These are phyloP conservation scores for Epichloe coenophiala DNA, from an alignment of 2,329 filamentous ascomycete genomes.

Conservation along the genomic window DNA sequence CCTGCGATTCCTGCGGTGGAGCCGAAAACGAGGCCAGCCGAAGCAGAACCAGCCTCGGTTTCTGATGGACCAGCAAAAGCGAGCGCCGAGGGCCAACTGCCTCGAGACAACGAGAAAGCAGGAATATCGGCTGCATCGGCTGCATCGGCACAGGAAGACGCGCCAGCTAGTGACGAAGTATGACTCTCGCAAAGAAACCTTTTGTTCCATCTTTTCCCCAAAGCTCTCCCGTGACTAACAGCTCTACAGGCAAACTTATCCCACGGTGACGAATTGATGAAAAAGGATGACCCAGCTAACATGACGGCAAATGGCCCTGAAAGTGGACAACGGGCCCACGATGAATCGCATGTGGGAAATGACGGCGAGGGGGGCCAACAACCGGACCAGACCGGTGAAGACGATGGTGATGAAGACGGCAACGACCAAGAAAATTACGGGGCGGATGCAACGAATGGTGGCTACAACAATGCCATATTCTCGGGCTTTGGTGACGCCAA, in stretches of 20 bases:
- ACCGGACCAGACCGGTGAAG: constrained; percentile 7
- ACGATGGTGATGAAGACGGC: constrained; percentile 13
- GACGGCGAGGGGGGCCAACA: neutral
- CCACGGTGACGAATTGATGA: neutral
- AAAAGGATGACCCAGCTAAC: neutral
- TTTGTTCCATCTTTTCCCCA: neutral
- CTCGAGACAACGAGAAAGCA: neutral
- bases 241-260: neutral
- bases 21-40: constrained; percentile 15
- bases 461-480: constrained; percentile 44
- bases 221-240: neutral
- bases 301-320: neutral
- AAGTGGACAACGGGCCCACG: constrained; percentile 1
- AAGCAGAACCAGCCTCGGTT: neutral
- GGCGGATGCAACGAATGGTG: constrained; percentile 27
- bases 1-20: constrained; percentile 30
- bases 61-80: neutral
- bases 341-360: neutral
- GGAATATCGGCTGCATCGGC: too few relatives aligned
- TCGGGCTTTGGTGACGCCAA: constrained; percentile 52
- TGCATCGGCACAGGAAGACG: neutral
- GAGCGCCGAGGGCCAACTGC: neutral
- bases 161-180: constrained; percentile 1
- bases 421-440: constrained; percentile 20
- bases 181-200: neutral